Base-by-base conservation (phyloP, 2,329 filamentous ascomycete genomes). In the Macrophomina tecta region DNA sequence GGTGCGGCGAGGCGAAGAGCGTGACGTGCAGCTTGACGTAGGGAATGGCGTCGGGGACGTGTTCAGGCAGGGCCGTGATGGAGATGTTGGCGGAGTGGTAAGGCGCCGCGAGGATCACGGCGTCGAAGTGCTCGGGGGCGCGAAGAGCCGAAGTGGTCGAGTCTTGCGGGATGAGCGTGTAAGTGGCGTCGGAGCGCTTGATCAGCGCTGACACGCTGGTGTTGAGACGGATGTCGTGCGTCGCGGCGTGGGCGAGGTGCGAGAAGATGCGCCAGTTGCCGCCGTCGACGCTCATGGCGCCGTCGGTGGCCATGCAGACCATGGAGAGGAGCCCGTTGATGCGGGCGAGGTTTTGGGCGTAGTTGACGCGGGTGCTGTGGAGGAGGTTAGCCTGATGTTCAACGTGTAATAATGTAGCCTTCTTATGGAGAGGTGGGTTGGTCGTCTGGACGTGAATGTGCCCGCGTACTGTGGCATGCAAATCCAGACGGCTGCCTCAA, bases 201-300 rank as follows among this genome's bases (percentile, higher is more conserved):
- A 80, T 23, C 0, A 67, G 32, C 4, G 81, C 82, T 0, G 84
- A 82, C 0, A 97, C 90, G 0, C 86, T 83, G 0, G 90, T 91
- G 72, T 94, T 91, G 30, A 91, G 81, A 46, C 82, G 80, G 5
- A 94, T 70, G 0, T 82, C 78, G 0, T 91, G 89, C 3, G 84
- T 80, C 1, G 92, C 58, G 90, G 0, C 82, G 80, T 45, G 86
- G 83, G 1, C 94, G 12, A 61, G 38, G 46, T 52, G 28, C n/a
- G 90, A 85, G 75, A 99, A 99, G 65, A 99, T 97, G 72, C 88
- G 89, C 93, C 94, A 98, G 77, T 98, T 99, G 1, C 95, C 95
- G 6, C 93, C 93, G 14, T 86, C 79, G 1, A 98, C 86, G 18
- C 90, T 84, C 76, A 93, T 87, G 0, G 94, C 92, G 6, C 93